Conservation (phyloP, 352 stramenopile genomes). For the Pythium oligandrum region DNA sequence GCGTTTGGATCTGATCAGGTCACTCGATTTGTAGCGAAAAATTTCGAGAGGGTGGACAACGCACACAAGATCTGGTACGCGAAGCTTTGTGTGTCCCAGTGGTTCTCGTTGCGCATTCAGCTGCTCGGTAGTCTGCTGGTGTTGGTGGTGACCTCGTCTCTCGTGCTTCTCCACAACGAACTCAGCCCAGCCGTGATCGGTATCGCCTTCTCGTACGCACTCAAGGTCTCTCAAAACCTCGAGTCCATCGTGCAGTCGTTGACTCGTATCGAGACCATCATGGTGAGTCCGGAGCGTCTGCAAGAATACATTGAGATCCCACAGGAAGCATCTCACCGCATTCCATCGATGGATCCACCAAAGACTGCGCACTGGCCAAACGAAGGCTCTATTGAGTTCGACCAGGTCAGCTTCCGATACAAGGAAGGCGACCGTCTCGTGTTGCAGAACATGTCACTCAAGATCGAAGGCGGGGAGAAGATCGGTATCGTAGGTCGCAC, state of each 20-base stretch:
- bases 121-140: constrained; percentile 37
- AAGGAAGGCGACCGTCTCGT: constrained; percentile 43
- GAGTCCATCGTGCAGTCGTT: constrained; percentile 70
- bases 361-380: constrained; percentile 66
- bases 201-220: constrained; percentile 83
- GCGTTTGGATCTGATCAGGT: constrained; percentile 36
- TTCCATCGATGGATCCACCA: constrained; percentile 18
- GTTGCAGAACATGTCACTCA: constrained; percentile 29
- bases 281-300: constrained; percentile 88
- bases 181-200: constrained; percentile 58
- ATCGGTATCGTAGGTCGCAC: constrained; percentile 80
- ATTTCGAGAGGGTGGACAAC: constrained; percentile 31
- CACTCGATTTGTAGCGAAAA: constrained; percentile 22
- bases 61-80: constrained; percentile 38
- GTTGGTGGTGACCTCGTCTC: constrained; percentile 32
- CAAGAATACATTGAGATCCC: constrained; percentile 73
- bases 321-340: constrained; percentile 14
- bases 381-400: constrained; percentile 71
- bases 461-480: constrained; percentile 45
- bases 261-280: constrained; percentile 41
- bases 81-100: constrained; percentile 38
- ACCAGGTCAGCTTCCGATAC: constrained; percentile 84
- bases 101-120: constrained; percentile 46
- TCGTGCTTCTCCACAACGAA: constrained; percentile 37
- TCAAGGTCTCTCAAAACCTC: constrained; percentile 79